Evolutionary conservation across 352 stramenopile genomes (phyloP), one percentile per base, ranked within the genome.

Genomic region (Pythium myriotylum): DNA sequence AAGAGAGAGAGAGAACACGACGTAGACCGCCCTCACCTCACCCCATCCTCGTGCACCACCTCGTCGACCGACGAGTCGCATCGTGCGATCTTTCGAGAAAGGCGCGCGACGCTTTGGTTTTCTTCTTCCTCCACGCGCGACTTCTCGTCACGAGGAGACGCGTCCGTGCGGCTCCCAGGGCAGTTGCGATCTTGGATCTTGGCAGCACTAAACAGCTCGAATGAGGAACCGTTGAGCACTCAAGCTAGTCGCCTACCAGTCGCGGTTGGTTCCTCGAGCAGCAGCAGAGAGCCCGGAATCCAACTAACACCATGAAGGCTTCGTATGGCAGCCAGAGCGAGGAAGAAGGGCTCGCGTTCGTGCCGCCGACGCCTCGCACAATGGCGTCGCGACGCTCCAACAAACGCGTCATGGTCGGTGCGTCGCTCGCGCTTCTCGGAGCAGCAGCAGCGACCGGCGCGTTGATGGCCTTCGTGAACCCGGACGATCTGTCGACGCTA

Each of bases 271-370:
- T 47, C 41, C 2, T 4, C n/a, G 29, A 10, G 29, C 29, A n/a
- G n/a, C n/a, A n/a, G n/a, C n/a, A n/a, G n/a, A n/a, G n/a, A n/a
- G n/a, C n/a, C n/a, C n/a, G n/a, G n/a, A n/a, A n/a, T n/a, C n/a
- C n/a, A n/a, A n/a, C n/a, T n/a, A 41, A 16, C 29, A 59, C 46
- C 10, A 61, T 56, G 40, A 24, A 37, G 26, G 23, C 35, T 7
- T 37, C 49, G 26, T 70, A 70, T 33, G 62, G 62, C 27, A 70
- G 54, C 62, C 32, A 70, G 33, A 39, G 27, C 6, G 62, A 70
- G 26, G 62, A 70, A 23, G 49, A 59, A 61, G 62, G 54, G 10
- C 54, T 20, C 32, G 54, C 49, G 54, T 53, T 70, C 32, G 54
- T 70, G 26, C 40, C 47, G 26, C 62, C 19, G 19, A 49, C 48